Base-by-base conservation (phyloP, 139 green algal species). In the Monoraphidium neglectum region DNA sequence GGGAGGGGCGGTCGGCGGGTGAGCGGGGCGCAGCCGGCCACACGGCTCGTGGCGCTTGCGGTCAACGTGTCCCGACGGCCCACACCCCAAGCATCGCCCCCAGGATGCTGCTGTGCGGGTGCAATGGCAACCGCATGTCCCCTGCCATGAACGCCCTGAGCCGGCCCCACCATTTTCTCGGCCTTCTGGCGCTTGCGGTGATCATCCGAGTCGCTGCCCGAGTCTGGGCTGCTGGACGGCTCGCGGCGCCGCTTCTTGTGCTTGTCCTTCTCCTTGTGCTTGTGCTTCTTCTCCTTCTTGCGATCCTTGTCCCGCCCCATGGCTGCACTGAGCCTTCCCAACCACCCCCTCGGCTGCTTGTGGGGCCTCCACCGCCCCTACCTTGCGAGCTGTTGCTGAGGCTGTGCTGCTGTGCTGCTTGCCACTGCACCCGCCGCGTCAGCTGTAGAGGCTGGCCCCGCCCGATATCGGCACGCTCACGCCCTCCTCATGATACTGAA, bases 161-260 rank as follows among this genome's bases (percentile, higher is more conserved):
- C 18, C 13, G 36, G 1, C n/a, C 68, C 8, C 61, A 88, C 83
- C 79, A 83, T 77, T 38, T 86, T 85, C 43, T 88, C 76, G 33
- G 72, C 79, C 21, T 75, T 74, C 1, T 60, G 62, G n/a, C 79
- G 74, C 67, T 72, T 69, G 21, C 33, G 24, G n/a, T 84, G 76
- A 13, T 76, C 47, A 10, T 81, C 79, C n/a, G 76, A 84, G 43
- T 83, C 77, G 18, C 59, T 77, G 1, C 64, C 73, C n/a, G 57
- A 77, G 1, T 81, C 66, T 18, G 75, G 76, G n/a, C 46, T 74
- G 28, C 56, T 75, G 26, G 43, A 51, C 8, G 8, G 43, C 43
- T 51, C 43, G 8, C 67, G 71, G 40, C 76, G 59, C n/a, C 70
- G 62, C n/a, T 82, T 83, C 3, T 74, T 51, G 2, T 64, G 49